Evolutionary conservation across 495 filamentous ascomycete species (phyloP), one percentile per base, ranked within the genome.

Genomic region (Aspergillus mulundensis): DNA sequence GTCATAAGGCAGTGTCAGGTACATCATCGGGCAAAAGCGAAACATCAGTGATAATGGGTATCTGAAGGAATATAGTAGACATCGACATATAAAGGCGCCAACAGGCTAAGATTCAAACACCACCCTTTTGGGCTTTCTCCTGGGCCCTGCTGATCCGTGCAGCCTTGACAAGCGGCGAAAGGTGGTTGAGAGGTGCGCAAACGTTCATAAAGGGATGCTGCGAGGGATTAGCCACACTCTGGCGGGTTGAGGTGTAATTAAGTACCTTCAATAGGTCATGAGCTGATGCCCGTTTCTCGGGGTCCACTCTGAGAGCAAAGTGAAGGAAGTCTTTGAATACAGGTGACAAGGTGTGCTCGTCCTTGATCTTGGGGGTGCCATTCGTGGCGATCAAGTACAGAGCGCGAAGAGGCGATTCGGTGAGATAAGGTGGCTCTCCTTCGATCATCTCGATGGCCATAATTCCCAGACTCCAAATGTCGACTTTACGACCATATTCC

Each of bases 361-460:
- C 91, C 72, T 97, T 97, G 75, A 98, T 92, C 32, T 86, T 80
- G 6, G 94, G 94, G 6, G 95, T 97, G 32, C 94, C 94, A 65
- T 96, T 96, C 19, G 95, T 97, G 43, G 94, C 95, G 70, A 98
- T 98, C 60, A 98, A 71, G 76, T 93, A 98, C 24, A 98, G 80
- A 4, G 94, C 94, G 40, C 94, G 84, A 41, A 98, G 84, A 8
- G 94, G 94, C 20, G 89, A 93, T 70, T 98, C 94, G 19, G 91
- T 98, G 51, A 98, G 76, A 68, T 98, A 98, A 15, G 94, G 94
- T 15, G 94, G 94, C 64, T 98, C 94, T 60, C 94, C 95, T 73
- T 98, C 94, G 58, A 98, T 96, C 94, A 98, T 98, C 70, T 98
- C 94, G 62, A 98, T 98, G n/a, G 94, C 91, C 94, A 98, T 98